phyloP scores from a whole-genome alignment of 2,329 filamentous ascomycete species.

The Penicillium paneum region DNA sequence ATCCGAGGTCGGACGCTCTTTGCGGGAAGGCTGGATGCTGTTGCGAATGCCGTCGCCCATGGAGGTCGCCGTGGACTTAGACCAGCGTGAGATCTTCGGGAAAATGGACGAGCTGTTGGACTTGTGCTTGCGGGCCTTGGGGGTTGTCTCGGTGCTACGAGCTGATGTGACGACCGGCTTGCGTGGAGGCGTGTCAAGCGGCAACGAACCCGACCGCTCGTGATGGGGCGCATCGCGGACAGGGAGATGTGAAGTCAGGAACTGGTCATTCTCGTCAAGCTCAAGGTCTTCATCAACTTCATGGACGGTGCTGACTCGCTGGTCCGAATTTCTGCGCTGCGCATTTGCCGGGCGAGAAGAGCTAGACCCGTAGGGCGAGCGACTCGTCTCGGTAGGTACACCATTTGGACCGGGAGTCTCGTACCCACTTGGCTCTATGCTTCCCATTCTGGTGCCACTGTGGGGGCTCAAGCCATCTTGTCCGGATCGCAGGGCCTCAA shows the following conservation, averaged over 20 bases:
- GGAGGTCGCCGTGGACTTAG: slow-evolving; percentile 89
- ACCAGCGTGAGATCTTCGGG: slow-evolving; percentile 95
- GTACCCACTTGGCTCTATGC: slow-evolving; percentile 70
- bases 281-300: slow-evolving; percentile 71
- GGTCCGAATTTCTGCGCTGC: slow-evolving; percentile 59
- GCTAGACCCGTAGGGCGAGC: slow-evolving; percentile 71
- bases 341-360: slow-evolving; percentile 44
- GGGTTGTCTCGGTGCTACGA: slow-evolving; percentile 75
- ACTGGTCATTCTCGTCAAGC: slow-evolving; percentile 49
- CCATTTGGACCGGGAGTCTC: slow-evolving; percentile 79
- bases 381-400: slow-evolving; percentile 64
- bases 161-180: slow-evolving; percentile 43
- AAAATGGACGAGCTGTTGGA: slow-evolving; percentile 77
- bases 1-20: slow-evolving; percentile 61
- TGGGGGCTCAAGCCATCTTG: slow-evolving; percentile 43
- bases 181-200: slow-evolving; percentile 46
- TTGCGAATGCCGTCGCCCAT: slow-evolving; percentile 73
- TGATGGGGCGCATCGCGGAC: slow-evolving; percentile 52
- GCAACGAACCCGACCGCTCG: slow-evolving; percentile 43
- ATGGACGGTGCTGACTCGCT: slow-evolving; percentile 85
- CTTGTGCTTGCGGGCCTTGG: slow-evolving; percentile 79
- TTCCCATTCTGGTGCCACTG: slow-evolving; percentile 40
- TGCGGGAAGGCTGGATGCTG: slow-evolving; percentile 53
- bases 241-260: slow-evolving; percentile 55
- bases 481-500: slow-evolving; percentile 71